Conservation (phyloP, 2,329 filamentous ascomycete genomes). For the Pseudopyricularia cyperi region DNA sequence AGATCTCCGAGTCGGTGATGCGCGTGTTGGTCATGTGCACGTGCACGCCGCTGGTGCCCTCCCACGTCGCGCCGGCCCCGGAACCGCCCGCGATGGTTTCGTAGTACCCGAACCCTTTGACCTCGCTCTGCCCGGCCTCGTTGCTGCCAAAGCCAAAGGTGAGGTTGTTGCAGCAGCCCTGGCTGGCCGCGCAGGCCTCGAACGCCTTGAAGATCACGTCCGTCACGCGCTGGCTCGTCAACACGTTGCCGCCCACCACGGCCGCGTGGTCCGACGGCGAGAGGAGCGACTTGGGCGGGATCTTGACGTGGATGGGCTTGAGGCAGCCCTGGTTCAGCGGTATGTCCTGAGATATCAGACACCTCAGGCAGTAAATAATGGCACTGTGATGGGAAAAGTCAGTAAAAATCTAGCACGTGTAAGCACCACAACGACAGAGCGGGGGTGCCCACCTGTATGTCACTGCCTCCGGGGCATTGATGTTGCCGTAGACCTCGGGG, state of each 20-base stretch:
- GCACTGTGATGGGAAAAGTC: constrained; percentile 8
- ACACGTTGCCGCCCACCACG: constrained; percentile 26
- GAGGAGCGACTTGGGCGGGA: constrained; percentile 19
- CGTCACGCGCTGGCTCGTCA: constrained; percentile 18
- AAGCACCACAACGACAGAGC: background rate
- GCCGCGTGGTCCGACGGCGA: constrained; percentile 14
- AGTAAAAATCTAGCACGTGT: background rate
- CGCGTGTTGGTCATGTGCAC: constrained; percentile 20
- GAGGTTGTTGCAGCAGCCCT: constrained; percentile 19
- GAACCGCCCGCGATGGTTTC: constrained; percentile 20
- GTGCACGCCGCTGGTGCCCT: constrained; percentile 16
- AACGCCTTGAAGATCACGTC: constrained; percentile 20
- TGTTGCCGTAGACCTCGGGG: constrained; percentile 18
- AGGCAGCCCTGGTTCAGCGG: constrained; percentile 26
- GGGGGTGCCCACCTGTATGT: constrained; percentile 36
- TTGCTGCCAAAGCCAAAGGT: constrained; percentile 16
- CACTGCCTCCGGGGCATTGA: constrained; percentile 56
- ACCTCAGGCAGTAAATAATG: constrained; percentile 24
- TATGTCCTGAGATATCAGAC: constrained; percentile 20
- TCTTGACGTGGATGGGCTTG: constrained; percentile 17
- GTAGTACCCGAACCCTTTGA: constrained; percentile 15
- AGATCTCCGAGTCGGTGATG: constrained; percentile 18
- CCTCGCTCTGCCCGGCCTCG: constrained; percentile 12
- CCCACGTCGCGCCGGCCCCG: constrained; percentile 17
- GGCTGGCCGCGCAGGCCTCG: constrained; percentile 12